Base-by-base conservation (phyloP, 495 filamentous ascomycete species). In the Hypomontagnella submonticulosa region DNA sequence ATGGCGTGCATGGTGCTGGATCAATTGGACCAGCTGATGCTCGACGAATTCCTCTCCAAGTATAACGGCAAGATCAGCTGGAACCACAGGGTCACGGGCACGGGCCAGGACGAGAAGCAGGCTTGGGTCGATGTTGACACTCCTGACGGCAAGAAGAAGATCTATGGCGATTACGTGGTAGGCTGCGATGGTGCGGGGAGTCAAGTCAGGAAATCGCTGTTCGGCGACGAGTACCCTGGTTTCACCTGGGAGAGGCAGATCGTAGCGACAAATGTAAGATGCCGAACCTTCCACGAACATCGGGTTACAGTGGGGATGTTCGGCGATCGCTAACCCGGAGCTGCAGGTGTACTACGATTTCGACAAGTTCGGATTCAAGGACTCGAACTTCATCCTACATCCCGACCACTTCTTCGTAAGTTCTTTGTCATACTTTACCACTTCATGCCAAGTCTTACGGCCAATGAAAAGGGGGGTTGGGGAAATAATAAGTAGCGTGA, bases 121-220 rank as follows among this genome's bases (percentile, higher is more conserved):
- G 82, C 81, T 1, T 83, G 81, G 79, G 81, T 81, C 2, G 79
- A 84, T 10, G 76, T 83, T 12, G 79, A 85, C 51, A 80, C 78
- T 0, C 72, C 75, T 0, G 76, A 74, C 8, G 81, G 81, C 0
- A 57, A 46, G 33, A 72, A 73, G 63, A 71, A 70, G 46, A 50
- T 82, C n/a, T 76, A 77, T 36, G 84, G 76, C 23, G 85, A 88
- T 69, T 89, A 84, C 61, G 60, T 89, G 1, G 63, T 86, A 15
- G 86, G 85, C 0, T 86, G 84, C 61, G 85, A 89, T 70, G 85
- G 85, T 4, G 86, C 84, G 0, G 83, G 77, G 40, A 88, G 84
- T 62, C 75, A 75, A 3, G 78, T 88, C 9, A 74, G 85, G 20
- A 79, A 77, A 56, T 77, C 79, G 0, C 59, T 89, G 10, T 89